Evolutionary conservation across 176 grass and related monocot genomes (phyloP).

Genomic region (Leersia perrieri): DNA sequence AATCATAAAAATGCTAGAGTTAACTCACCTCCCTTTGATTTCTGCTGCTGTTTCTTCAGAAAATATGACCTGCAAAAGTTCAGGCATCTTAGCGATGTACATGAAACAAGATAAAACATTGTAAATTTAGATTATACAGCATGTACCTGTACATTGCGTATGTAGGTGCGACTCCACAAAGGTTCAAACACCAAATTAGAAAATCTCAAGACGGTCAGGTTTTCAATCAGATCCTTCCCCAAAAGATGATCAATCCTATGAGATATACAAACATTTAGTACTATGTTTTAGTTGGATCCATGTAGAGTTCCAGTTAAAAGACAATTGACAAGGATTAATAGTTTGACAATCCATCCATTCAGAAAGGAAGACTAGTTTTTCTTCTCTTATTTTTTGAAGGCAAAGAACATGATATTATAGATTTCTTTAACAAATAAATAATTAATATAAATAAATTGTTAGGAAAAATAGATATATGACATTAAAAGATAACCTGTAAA

Average conservation of each 20-base stretch:
- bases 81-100: conserved; percentile 9
- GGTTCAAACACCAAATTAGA: conserved; percentile 98
- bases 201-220: conserved; percentile 91
- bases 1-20: background rate
- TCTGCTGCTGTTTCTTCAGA: conserved; percentile 89
- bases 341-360: background rate
- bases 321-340: conserved; percentile 13
- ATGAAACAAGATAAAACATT: conserved; percentile 23
- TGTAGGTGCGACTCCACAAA: conserved; percentile 84
- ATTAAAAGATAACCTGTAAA: conserved; percentile 68
- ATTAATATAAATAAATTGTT: background rate
- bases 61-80: conserved; percentile 70
- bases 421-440: background rate
- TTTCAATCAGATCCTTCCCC: conserved; percentile 97
- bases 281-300: background rate
- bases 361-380: background rate
- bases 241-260: conserved; percentile 89
- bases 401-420: background rate
- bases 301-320: background rate
- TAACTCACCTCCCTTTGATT: conserved; percentile 74
- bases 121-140: conserved; percentile 9
- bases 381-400: background rate
- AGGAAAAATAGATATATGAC: background rate
- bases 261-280: conserved; percentile 5
- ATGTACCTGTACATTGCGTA: conserved; percentile 85